phyloP scores from a whole-genome alignment of 2,329 filamentous ascomycete species.

The Pseudodiploospora longispora region DNA sequence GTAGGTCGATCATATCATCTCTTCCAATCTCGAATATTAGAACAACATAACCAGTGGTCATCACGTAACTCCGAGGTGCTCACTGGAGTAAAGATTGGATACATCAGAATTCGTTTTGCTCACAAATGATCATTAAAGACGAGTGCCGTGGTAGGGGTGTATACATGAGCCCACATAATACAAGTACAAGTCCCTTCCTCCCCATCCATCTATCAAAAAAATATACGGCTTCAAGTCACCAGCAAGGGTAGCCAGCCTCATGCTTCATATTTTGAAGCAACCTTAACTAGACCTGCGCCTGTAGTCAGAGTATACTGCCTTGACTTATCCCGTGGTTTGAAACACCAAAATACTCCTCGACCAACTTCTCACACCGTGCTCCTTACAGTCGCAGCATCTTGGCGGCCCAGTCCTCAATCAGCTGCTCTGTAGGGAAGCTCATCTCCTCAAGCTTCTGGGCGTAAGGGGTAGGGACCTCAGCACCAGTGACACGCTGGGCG shows the following conservation, averaged over 20 bases:
- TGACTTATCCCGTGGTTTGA: background rate
- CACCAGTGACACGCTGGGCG: constrained; percentile 87
- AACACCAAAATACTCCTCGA: too few relatives aligned
- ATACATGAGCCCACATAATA: constrained; percentile 32
- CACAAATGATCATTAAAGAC: constrained; percentile 18
- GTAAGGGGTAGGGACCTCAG: constrained; percentile 95
- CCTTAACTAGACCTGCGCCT: background rate
- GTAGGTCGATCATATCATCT: too few relatives aligned
- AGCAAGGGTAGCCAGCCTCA: constrained; percentile 13
- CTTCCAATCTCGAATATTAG: too few relatives aligned
- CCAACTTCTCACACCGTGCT: constrained; percentile 4
- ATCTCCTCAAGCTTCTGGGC: constrained; percentile 89
- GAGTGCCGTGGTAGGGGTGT: constrained; percentile 21
- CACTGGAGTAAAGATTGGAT: too few relatives aligned
- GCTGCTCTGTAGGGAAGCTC: constrained; percentile 82
- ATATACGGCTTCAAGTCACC: constrained; percentile 12
- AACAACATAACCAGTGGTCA: too few relatives aligned
- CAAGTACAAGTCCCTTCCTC: constrained; percentile 32
- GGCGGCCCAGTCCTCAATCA: constrained; percentile 81
- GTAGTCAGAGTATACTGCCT: background rate
- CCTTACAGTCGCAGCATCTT: constrained; percentile 76
- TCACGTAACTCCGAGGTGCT: too few relatives aligned
- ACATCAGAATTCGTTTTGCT: background rate
- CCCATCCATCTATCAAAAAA: constrained; percentile 28
- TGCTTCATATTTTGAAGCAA: constrained; percentile 5